These are phyloP conservation scores for Hemisphaericaspora nanyangensis DNA, from an alignment of 805 yeast species.

Conservation along the genomic window DNA sequence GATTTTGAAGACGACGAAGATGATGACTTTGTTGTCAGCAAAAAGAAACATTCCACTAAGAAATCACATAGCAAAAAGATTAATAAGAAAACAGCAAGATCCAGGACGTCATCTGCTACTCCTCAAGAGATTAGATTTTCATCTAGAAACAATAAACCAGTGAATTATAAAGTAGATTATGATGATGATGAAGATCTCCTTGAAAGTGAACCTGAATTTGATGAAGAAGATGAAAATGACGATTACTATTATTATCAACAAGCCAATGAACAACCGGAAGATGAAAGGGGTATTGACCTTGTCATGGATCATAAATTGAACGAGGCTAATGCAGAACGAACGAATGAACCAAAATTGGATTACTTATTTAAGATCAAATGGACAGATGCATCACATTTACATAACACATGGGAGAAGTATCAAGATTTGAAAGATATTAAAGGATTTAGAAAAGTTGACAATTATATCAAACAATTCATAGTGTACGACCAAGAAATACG, in stretches of 20 bases:
- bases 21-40: conserved; percentile 20
- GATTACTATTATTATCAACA: conserved; percentile 33
- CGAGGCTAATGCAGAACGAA: conserved; percentile 33
- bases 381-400: conserved; percentile 84
- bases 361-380: conserved; percentile 73
- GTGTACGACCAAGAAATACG: conserved; percentile 72
- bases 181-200: conserved; percentile 52
- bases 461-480: conserved; percentile 78
- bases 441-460: conserved; percentile 85
- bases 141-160: conserved; percentile 60
- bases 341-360: conserved; percentile 55
- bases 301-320: conserved; percentile 40
- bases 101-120: neutral
- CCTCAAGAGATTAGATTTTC: conserved; percentile 66
- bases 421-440: conserved; percentile 46
- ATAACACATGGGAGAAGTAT: conserved; percentile 90
- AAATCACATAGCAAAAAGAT: conserved; percentile 11
- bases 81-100: conserved; percentile 6
- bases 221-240: conserved; percentile 25
- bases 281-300: conserved; percentile 32
- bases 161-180: conserved; percentile 73
- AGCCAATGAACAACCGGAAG: conserved; percentile 29
- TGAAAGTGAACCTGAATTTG: conserved; percentile 38
- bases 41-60: conserved; percentile 21
- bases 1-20: conserved; percentile 11